A percentile compares a stretch with the other conserved stretches of the same genome.
phyloP scores from a whole-genome alignment of 2,329 filamentous ascomycete species.

The Penicillium sp. region DNA sequence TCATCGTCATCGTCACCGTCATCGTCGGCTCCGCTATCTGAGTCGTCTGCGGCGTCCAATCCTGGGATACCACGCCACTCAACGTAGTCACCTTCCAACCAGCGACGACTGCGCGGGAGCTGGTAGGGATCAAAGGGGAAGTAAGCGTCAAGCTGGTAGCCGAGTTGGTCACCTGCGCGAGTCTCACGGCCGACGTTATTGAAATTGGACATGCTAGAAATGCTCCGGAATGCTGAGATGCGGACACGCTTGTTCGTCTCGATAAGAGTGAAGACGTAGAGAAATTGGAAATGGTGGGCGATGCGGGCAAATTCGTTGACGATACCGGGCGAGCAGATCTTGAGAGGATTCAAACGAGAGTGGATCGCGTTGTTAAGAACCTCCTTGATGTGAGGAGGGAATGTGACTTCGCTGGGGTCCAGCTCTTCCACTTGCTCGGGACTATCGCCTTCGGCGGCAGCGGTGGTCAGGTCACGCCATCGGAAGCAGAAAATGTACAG shows the following conservation, averaged over 20 bases:
- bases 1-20: conserved; percentile 40
- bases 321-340: conserved; percentile 87
- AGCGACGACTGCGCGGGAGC: conserved; percentile 78
- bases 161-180: conserved; percentile 65
- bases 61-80: conserved; percentile 75
- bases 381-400: conserved; percentile 72
- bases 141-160: conserved; percentile 85
- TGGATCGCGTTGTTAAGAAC: conserved; percentile 75
- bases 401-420: conserved; percentile 68
- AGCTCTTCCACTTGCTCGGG: conserved; percentile 55
- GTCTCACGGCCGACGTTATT: conserved; percentile 54
- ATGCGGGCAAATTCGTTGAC: conserved; percentile 89
- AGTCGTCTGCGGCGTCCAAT: conserved; percentile 59
- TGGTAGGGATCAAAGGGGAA: conserved; percentile 98
- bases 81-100: conserved; percentile 82
- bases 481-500: conserved; percentile 98
- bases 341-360: conserved; percentile 88
- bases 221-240: conserved; percentile 63
- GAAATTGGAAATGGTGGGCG: conserved; percentile 77
- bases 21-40: conserved; percentile 36
- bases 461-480: conserved; percentile 80
- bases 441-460: conserved; percentile 54
- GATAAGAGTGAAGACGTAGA: conserved; percentile 84
- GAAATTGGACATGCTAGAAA: conserved; percentile 38
- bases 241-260: conserved; percentile 90